These are phyloP conservation scores for Diaporthe humulicola DNA, from an alignment of 2,329 filamentous ascomycete genomes.

Conservation along the genomic window DNA sequence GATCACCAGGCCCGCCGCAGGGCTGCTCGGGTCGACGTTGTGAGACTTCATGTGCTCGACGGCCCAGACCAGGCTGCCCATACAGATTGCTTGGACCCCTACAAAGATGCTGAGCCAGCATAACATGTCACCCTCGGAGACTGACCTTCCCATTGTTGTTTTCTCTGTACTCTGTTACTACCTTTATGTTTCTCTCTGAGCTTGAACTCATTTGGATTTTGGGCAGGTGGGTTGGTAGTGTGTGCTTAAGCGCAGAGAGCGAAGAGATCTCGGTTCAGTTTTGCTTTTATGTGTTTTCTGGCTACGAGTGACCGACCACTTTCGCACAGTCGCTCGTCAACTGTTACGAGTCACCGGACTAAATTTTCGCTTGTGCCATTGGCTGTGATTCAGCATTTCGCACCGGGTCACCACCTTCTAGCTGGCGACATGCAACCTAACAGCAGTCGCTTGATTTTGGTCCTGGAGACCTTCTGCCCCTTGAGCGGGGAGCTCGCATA, in stretches of 20 bases:
- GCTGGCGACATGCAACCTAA: background rate
- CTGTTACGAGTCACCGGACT: background rate
- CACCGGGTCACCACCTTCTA: background rate
- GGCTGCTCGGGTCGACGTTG: background rate
- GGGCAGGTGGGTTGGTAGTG: no score
- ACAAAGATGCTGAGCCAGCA: background rate
- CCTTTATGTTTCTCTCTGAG: background rate
- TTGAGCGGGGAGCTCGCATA: background rate
- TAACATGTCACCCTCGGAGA: background rate
- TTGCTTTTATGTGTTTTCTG: background rate
- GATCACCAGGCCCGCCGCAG: background rate
- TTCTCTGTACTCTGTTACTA: background rate
- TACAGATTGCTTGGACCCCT: background rate
- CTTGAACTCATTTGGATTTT: background rate
- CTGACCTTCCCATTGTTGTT: background rate
- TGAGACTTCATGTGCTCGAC: background rate
- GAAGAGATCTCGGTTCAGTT: background rate
- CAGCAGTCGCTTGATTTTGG: background rate
- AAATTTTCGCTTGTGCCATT: background rate
- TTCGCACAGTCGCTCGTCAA: no score
- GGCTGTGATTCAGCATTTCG: background rate
- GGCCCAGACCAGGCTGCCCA: conserved; percentile 20
- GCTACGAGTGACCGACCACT: background rate
- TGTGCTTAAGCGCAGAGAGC: background rate
- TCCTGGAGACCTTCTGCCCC: background rate